Evolutionary conservation across 179 eudicot genomes (phyloP).

Genomic region (Nepenthes alata): DNA sequence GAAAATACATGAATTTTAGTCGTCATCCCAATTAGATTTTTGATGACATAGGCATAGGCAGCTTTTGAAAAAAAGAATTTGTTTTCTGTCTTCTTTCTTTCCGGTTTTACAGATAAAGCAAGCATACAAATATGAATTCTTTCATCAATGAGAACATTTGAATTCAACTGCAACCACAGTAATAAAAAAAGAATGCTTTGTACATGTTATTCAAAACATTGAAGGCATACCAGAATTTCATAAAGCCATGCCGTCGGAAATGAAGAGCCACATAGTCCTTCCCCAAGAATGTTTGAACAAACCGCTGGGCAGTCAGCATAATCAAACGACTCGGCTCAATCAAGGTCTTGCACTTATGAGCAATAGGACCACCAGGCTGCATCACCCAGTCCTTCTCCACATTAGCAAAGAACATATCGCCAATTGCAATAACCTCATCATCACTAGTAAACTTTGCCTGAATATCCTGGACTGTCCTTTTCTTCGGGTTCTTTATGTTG

Average conservation of each 20-base stretch:
- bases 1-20: no score
- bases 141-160: no score
- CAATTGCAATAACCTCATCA: constrained; percentile 79
- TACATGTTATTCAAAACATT: not conserved
- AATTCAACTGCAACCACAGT: not conserved
- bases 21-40: no score
- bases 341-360: constrained; percentile 77
- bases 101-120: no score
- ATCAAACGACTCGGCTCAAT: constrained; percentile 86
- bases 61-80: no score
- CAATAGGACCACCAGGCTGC: constrained; percentile 98
- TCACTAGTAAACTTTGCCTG: constrained; percentile 54
- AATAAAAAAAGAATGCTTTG: not conserved
- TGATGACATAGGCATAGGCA: no score
- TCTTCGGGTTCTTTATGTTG: constrained; percentile 67
- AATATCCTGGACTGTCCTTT: constrained; percentile 55
- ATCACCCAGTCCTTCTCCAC: constrained; percentile 85
- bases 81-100: no score
- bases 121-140: no score
- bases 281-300: constrained; percentile 89
- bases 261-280: constrained; percentile 79
- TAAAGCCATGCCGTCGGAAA: constrained; percentile 93
- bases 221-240: constrained; percentile 73
- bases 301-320: constrained; percentile 87
- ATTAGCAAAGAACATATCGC: constrained; percentile 88